A percentile compares a stretch with the other conserved stretches of the same genome.
phyloP scores from a whole-genome alignment of 495 filamentous ascomycete genomes.

The Pseudoneurospora amorphoporcata region DNA sequence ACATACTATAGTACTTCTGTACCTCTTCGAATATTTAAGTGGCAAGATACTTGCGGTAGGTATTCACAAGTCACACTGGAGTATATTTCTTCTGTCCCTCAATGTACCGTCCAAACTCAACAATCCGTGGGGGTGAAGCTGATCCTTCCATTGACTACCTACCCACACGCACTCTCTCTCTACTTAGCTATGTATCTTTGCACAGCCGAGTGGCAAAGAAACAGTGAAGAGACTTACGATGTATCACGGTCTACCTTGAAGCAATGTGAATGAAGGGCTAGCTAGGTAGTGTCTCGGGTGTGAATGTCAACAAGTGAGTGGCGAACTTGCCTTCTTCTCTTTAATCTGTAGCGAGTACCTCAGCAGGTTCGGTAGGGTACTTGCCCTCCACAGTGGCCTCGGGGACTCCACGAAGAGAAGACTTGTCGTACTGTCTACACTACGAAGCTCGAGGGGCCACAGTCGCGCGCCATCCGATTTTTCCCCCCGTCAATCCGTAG shows the following conservation, averaged over 20 bases:
- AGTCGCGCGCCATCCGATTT: too few relatives aligned
- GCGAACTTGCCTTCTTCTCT: neutral
- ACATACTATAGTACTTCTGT: too few relatives aligned
- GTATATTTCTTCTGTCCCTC: too few relatives aligned
- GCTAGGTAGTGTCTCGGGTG: neutral
- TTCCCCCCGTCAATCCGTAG: neutral
- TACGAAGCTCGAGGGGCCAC: neutral
- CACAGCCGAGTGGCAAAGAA: neutral
- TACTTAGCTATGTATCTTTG: neutral
- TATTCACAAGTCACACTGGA: too few relatives aligned
- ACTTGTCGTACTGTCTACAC: neutral
- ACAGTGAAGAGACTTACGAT: too few relatives aligned
- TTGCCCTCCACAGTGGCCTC: neutral
- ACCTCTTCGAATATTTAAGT: too few relatives aligned
- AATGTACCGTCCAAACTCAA: too few relatives aligned
- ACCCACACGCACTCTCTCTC: too few relatives aligned
- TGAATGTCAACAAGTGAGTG: neutral
- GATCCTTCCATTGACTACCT: neutral
- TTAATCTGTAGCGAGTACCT: neutral
- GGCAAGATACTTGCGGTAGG: too few relatives aligned
- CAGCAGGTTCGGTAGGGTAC: neutral
- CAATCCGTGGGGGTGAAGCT: too few relatives aligned
- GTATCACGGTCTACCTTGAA: neutral
- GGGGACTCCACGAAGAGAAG: neutral
- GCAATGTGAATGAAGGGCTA: neutral